Base-by-base conservation (phyloP, 1,284 basidiomycete species). In the Taiwanofungus camphoratus region DNA sequence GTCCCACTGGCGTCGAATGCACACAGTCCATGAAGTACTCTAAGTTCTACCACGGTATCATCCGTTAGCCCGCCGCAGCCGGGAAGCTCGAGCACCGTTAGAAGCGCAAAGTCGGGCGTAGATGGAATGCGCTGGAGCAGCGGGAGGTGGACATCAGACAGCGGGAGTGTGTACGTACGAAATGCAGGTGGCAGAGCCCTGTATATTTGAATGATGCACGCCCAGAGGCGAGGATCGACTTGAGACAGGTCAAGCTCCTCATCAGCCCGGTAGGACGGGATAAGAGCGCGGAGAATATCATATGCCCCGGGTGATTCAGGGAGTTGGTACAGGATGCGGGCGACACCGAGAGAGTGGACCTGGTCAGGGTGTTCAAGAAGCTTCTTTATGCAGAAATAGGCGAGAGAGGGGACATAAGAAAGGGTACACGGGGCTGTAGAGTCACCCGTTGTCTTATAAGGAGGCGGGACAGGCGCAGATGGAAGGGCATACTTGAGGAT, bases 1-100 rank as follows among this genome's bases (percentile, higher is more conserved):
- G 80, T 80, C 3, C 59, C 60, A 45, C 76, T 77, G 9, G 75
- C 69, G 57, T 87, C 81, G n/a, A 87, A 62, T 0, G 77, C 84
- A 31, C 64, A 54, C 16, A 87, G 65, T 4, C 66, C 65, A 51
- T 74, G 73, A 7, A 87, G 66, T 4, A 60, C 52, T 24, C 70
- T 71, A 12, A 87, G 65, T 8, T 63, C 52, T 16, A 67, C 42
- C 15, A 84, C 64, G 30, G 70, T 73, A 16, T 72, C 61, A 57
- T 87, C 83, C 18, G 67, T 74, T 1, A 87, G 63, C 15, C 74
- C 64, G 4, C 45, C 31, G 51, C 79, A 79, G 4, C 65, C 60
- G 3, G 73, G 66, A 4, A 87, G 63, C 36, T 80, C 68, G 13
- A 87, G 58, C 13, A 84, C 55, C 3, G 83, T 82, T 42, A 87